A percentile compares a stretch with the other conserved stretches of the same genome.
Evolutionary conservation across 257 asterid species (phyloP).

Genomic region (Anisodus acutangulus): DNA sequence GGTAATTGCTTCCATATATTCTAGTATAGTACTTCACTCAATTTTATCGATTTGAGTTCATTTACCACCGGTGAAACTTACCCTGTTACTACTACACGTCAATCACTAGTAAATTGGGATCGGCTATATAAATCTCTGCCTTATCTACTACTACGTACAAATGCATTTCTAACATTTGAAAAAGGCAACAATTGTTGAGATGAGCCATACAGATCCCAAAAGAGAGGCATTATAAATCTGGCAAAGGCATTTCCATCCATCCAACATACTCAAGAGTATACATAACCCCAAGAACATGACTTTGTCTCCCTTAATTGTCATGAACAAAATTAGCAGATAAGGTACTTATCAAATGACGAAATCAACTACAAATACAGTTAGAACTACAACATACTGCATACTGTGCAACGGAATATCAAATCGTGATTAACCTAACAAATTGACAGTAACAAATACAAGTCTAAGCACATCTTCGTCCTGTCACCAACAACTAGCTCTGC

Average conservation of each 20-base stretch:
- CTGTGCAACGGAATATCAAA: conserved; percentile 26
- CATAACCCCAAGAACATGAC: not conserved
- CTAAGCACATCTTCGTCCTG: conserved; percentile 22
- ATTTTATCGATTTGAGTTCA: no score
- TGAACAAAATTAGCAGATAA: conserved; percentile 22
- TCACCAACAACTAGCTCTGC: conserved; percentile 25
- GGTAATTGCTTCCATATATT: no score
- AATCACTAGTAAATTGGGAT: not conserved
- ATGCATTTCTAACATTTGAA: not conserved
- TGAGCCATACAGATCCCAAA: not conserved
- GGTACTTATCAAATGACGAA: conserved; percentile 22
- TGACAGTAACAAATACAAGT: conserved; percentile 24
- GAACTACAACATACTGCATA: conserved; percentile 26
- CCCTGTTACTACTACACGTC: not conserved
- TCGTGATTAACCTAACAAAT: conserved; percentile 28
- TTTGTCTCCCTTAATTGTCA: conserved; percentile 11
- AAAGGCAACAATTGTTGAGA: not conserved
- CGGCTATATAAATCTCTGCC: no score
- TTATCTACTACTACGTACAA: not conserved
- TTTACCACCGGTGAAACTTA: no score
- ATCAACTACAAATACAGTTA: conserved; percentile 25
- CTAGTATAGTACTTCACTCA: no score
- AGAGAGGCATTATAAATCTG: not conserved
- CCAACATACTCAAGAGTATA: conserved; percentile 2
- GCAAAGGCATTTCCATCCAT: conserved; percentile 9